Percentiles rank a stretch among this genome's conserved stretches.
Evolutionary conservation across 164 flowering plant genomes (phyloP).

Genomic region (Piper longum): DNA sequence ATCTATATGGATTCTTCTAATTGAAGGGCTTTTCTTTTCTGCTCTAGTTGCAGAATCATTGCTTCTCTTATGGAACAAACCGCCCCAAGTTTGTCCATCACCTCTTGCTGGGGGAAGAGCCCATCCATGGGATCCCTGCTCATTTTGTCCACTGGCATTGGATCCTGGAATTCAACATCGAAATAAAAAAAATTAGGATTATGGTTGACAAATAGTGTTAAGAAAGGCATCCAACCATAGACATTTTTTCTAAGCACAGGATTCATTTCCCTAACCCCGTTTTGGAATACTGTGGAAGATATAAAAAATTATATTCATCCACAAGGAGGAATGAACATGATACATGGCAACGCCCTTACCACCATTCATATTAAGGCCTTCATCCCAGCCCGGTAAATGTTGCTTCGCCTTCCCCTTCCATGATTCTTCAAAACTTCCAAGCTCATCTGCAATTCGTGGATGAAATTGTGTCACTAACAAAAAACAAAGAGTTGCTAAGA

Average conservation of each 20-base stretch:
- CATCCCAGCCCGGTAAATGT: slow-evolving; percentile 59
- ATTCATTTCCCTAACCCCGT: background rate
- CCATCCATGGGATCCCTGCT: background rate
- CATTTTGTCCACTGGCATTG: background rate
- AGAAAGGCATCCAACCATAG: background rate
- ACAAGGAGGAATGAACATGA: too few species aligned
- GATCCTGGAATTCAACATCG: background rate
- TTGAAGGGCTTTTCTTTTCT: background rate
- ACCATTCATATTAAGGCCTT: slow-evolving; percentile 11
- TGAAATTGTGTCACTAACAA: background rate
- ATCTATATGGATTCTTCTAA: background rate
- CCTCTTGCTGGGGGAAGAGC: background rate
- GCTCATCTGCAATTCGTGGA: slow-evolving; percentile 40
- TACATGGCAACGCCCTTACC: background rate
- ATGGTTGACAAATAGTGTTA: too few species aligned
- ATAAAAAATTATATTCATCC: too few species aligned
- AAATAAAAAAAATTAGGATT: too few species aligned
- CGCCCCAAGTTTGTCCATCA: background rate
- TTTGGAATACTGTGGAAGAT: too few species aligned
- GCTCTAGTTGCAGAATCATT: background rate
- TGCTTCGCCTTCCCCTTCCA: slow-evolving; percentile 57
- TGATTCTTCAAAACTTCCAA: slow-evolving; percentile 51
- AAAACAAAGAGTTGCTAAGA: too few species aligned
- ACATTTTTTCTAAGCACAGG: background rate
- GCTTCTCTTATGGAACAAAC: background rate